Percentiles rank a stretch among this genome's conserved stretches.
Evolutionary conservation across 495 filamentous ascomycete genomes (phyloP).

Genomic region (Letharia lupina): DNA sequence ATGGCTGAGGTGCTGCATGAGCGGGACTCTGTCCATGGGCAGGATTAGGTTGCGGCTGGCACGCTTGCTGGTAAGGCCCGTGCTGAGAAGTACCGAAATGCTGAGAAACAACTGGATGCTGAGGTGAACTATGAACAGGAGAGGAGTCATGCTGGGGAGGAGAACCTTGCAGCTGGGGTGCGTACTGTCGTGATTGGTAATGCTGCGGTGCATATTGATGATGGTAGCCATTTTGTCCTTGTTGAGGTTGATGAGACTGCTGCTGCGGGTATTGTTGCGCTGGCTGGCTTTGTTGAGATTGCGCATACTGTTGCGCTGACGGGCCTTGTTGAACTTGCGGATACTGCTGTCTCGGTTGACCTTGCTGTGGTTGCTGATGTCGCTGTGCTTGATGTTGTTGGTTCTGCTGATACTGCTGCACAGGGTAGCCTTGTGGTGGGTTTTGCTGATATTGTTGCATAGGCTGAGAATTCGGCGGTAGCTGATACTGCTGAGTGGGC

Average conservation of each 20-base stretch:
- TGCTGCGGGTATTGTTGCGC: constrained; percentile 21
- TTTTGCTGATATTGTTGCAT: constrained; percentile 12
- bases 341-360: constrained; percentile 50
- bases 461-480: constrained; percentile 9
- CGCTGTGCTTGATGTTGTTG: constrained; percentile 28
- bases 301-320: constrained; percentile 13
- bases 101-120: constrained; percentile 5
- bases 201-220: constrained; percentile 64
- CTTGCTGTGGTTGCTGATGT: constrained; percentile 24
- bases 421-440: constrained; percentile 17
- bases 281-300: constrained; percentile 8
- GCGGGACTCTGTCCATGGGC: constrained; percentile 1
- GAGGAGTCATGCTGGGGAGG: constrained; percentile 11
- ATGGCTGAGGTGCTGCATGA: constrained; percentile 28
- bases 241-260: constrained; percentile 25
- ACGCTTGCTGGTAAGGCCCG: constrained; percentile 14
- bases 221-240: constrained; percentile 37
- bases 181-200: constrained; percentile 11
- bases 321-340: constrained; percentile 13
- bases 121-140: constrained; percentile 7
- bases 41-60: constrained; percentile 8
- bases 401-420: constrained; percentile 14
- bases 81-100: constrained; percentile 13
- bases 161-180: constrained; percentile 16
- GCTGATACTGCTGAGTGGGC: constrained; percentile 13